A percentile compares a stretch with the other conserved stretches of the same genome.
Evolutionary conservation across 2,329 filamentous ascomycete species (phyloP).

Genomic region (Ambrosiella beaveri): DNA sequence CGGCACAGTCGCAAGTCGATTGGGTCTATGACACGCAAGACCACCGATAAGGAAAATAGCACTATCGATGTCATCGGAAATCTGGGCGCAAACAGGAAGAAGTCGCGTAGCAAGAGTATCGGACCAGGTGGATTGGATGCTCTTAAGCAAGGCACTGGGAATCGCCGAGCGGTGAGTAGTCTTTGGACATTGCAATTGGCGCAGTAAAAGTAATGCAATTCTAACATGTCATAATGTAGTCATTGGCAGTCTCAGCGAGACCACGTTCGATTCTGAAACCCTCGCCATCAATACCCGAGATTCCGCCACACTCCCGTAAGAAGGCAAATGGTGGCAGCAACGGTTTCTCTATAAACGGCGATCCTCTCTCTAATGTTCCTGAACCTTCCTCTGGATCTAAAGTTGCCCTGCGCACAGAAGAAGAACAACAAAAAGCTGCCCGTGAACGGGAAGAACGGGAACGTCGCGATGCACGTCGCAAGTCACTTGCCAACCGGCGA

Average conservation of each 20-base stretch:
- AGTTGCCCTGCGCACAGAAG: constrained; percentile 49
- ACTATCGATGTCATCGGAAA: constrained; percentile 46
- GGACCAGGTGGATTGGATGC: constrained; percentile 80
- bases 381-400: constrained; percentile 24
- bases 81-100: constrained; percentile 38
- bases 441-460: constrained; percentile 55
- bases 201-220: too few species aligned
- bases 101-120: constrained; percentile 86
- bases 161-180: constrained; percentile 55
- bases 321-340: constrained; percentile 4
- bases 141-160: constrained; percentile 56
- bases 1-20: constrained; percentile 56
- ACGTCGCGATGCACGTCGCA: constrained; percentile 72
- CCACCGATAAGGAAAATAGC: constrained; percentile 56
- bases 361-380: constrained; percentile 11
- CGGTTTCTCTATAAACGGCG: constrained; percentile 7
- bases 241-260: constrained; percentile 34
- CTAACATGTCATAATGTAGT: constrained; percentile 22
- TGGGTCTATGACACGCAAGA: constrained; percentile 34
- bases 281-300: constrained; percentile 51
- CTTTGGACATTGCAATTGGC: too few species aligned
- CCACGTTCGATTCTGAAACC: constrained; percentile 64
- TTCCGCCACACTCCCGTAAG: constrained; percentile 28
- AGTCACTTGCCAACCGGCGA: constrained; percentile 79
- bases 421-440: constrained; percentile 52